A percentile compares a stretch with the other conserved stretches of the same genome.
Conservation (phyloP, 1,284 basidiomycete species). For the Trichosporon sp. region DNA sequence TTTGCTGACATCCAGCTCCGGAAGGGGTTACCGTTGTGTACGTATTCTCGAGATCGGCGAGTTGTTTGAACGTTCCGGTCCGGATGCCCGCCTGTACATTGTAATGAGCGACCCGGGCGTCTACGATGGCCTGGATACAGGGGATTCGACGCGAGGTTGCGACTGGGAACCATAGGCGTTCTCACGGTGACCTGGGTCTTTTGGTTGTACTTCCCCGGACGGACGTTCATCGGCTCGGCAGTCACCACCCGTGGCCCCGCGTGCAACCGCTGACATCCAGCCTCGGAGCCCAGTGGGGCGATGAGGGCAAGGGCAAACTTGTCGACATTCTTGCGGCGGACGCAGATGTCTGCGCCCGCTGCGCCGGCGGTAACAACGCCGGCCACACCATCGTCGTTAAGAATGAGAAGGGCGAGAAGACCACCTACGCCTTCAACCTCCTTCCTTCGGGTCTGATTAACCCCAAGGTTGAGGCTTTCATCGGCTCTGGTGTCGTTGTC, state of each 20-base stretch:
- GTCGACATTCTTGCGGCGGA: slow-evolving; percentile 87
- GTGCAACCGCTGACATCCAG: slow-evolving; percentile 22
- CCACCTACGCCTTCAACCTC: slow-evolving; percentile 92
- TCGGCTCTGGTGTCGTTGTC: slow-evolving; percentile 91
- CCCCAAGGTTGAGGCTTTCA: slow-evolving; percentile 76
- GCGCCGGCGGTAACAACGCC: slow-evolving; percentile 97
- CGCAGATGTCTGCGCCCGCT: slow-evolving; percentile 88
- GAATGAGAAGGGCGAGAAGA: slow-evolving; percentile 61
- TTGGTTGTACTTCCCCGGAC: not conserved
- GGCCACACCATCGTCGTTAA: slow-evolving; percentile 96
- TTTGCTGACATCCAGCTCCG: slow-evolving; percentile 13
- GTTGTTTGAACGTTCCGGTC: not conserved
- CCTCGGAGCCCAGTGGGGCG: slow-evolving; percentile 89
- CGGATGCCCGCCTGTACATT: not conserved
- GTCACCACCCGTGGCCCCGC: not conserved
- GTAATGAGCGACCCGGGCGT: not conserved
- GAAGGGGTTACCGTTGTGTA: slow-evolving; percentile 26
- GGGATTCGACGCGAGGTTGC: not conserved
- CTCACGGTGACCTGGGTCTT: not conserved
- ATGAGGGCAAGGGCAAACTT: slow-evolving; percentile 94
- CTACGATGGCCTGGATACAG: not conserved
- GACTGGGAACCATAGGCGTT: not conserved
- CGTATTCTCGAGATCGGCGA: slow-evolving; percentile 7
- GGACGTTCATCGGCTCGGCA: not conserved
- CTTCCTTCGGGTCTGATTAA: slow-evolving; percentile 92